phyloP scores from a whole-genome alignment of 257 asterid species.

The Hygrophila difformis region DNA sequence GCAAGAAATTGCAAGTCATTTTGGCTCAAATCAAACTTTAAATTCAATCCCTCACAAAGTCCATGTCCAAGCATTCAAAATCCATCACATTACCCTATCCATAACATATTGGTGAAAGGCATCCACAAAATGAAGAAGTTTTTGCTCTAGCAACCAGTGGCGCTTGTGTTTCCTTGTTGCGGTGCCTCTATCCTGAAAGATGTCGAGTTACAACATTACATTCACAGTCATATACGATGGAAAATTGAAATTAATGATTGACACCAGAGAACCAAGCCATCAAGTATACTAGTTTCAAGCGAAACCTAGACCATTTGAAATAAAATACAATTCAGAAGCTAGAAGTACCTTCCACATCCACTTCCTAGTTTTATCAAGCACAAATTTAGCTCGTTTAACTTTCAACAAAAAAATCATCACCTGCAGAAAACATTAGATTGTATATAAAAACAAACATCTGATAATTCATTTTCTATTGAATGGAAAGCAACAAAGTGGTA shows the following conservation, averaged over 20 bases:
- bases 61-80: constrained; percentile 12
- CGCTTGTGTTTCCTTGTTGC: constrained; percentile 57
- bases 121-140: constrained; percentile 91
- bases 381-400: constrained; percentile 88
- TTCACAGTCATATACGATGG: no score
- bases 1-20: no score
- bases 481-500: constrained; percentile 19
- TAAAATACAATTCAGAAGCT: constrained; percentile 9
- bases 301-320: constrained; percentile 12
- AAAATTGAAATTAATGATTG: no score
- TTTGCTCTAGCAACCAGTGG: constrained; percentile 90
- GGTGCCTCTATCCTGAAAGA: constrained; percentile 63
- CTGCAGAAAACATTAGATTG: constrained; percentile 31
- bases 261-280: no score
- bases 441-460: constrained; percentile 13
- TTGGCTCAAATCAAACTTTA: not conserved
- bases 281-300: no score
- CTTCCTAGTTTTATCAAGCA: constrained; percentile 86
- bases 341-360: constrained; percentile 94
- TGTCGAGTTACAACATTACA: constrained; percentile 3
- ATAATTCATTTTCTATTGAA: constrained; percentile 1
- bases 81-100: constrained; percentile 73
- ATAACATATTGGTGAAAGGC: constrained; percentile 97
- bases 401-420: constrained; percentile 90
- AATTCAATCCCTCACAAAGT: constrained; percentile 2